Conservation (phyloP, 1,284 basidiomycete genomes). For the Thelephora terrestris region DNA sequence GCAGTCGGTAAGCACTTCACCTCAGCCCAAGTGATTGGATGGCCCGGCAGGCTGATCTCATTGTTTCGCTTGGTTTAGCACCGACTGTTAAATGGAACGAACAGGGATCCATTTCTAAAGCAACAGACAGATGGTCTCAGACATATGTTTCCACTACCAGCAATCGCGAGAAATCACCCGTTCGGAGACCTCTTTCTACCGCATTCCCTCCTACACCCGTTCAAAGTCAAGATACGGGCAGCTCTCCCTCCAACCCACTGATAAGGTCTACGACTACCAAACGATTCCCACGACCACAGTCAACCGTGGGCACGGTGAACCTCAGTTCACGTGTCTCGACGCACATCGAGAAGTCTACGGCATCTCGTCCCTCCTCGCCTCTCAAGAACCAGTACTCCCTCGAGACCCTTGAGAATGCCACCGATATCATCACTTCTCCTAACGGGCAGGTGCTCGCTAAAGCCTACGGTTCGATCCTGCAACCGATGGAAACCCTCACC, state of each 20-base stretch:
- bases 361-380: slow-evolving; percentile 42
- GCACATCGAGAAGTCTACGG: slow-evolving; percentile 45
- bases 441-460: slow-evolving; percentile 59
- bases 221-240: slow-evolving; percentile 9
- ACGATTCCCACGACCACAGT: slow-evolving; percentile 41
- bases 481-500: slow-evolving; percentile 60
- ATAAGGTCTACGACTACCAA: slow-evolving; percentile 17
- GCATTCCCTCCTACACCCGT: slow-evolving; percentile 5
- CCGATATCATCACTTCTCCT: slow-evolving; percentile 30
- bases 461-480: slow-evolving; percentile 72
- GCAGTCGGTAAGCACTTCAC: slow-evolving; percentile 45
- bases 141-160: slow-evolving; percentile 46
- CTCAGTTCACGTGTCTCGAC: slow-evolving; percentile 41
- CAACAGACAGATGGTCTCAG: slow-evolving; percentile 64
- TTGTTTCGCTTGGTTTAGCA: slow-evolving; percentile 28
- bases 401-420: slow-evolving; percentile 33
- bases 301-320: slow-evolving; percentile 21
- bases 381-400: slow-evolving; percentile 35
- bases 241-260: slow-evolving; percentile 8
- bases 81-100: slow-evolving; percentile 55
- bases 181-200: slow-evolving; percentile 12
- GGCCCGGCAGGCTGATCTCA: slow-evolving; percentile 2
- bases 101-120: slow-evolving; percentile 31
- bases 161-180: slow-evolving; percentile 30
- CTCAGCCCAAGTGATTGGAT: slow-evolving; percentile 8